Base-by-base conservation (phyloP, 2,329 filamentous ascomycete species). In the Penicillium sp. region DNA sequence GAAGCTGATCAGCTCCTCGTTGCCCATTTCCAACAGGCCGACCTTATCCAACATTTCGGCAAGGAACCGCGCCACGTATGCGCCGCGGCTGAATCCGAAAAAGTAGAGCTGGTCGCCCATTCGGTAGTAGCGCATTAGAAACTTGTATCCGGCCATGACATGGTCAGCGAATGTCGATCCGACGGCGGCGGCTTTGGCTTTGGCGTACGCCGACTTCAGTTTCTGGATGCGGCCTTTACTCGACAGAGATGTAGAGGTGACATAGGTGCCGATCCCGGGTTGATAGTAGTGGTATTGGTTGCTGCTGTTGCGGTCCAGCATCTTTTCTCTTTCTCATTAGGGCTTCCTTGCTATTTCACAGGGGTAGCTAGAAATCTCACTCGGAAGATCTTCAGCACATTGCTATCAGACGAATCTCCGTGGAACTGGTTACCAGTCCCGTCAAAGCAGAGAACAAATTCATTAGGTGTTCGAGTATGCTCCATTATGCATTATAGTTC, bases 301-400 rank as follows among this genome's bases (percentile, higher is more conserved):
- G 0, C 35, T 23, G 3, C 45, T 9, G n/a, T 26, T 30, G 23
- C 52, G 52, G 15, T 55, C 26, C 5, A 55, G 38, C 52, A 46
- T 46, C 47, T 9, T 50, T 23, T 38, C 8, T 38, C 8, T 11
- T 38, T 38, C 7, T 49, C 23, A 49, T 26, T 26, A 26, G 13
- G 19, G 6, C 47, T 23, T 5, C 7, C 23, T 23, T 3, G 31
- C 4, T 17, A 13, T 11, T 4, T 15, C 13, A n/a, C 21, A 3
- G 13, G 13, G 50, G 29, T 21, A 9, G 29, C 26, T 7, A 62
- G 26, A 26, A 26, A 26, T 26, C 67, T 47, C 52, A 68, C 67
- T 7, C 75, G 73, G 64, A 75, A 79, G 11, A 79, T 76, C 65
- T 76, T 80, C 19, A 80, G 67, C 35, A 80, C 76, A 62, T 80